Evolutionary conservation across 176 grass and related monocot genomes (phyloP), one percentile per base, ranked within the genome.

Genomic region (Juncus inflexus): DNA sequence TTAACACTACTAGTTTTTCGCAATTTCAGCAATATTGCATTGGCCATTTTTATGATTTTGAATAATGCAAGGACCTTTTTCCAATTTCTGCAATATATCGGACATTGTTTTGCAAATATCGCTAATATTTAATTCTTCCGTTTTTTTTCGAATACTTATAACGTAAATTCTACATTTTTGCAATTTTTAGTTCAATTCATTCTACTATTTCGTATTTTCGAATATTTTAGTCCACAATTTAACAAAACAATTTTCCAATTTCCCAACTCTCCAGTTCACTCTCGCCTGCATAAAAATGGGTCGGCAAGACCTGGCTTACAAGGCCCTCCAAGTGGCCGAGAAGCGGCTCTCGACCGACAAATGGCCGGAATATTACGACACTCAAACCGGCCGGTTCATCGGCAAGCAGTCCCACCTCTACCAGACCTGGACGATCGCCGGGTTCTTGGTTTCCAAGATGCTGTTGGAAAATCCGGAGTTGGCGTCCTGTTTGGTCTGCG

Each of bases 261-360:
- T 55, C 3, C 65, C 76, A 72, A 79, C 66, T 68, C 19, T 78
- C 73, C 70, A 92, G 94, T 92, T 99, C 65, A 99, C 89, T 57
- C 78, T 94, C 63, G 95, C 88, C 14, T 99, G 95, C 79, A 92
- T 92, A 58, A 99, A 99, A 77, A 92, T 99, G 88, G 94, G 88
- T 16, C 83, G 88, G 74, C 80, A 79, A 62, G 95, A 90, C 45
- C 67, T 94, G 40, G 95, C 95, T 42, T 65, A 80, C 43, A 86
- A 80, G 61, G 95, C 95, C 54, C 61, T 99, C 75, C 80, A 80
- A 71, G 60, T 89, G 50, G 89, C 86, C 15, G 95, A 94, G 75
- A 90, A 90, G 76, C 87, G 69, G 59, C 86, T 94, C 11, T 82
- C 86, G 39, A 78, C 82, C 78, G 95, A 92, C 72, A 99, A 86